Base-by-base conservation (phyloP, 2,329 filamentous ascomycete species). In the Harringtonia lauricola region DNA sequence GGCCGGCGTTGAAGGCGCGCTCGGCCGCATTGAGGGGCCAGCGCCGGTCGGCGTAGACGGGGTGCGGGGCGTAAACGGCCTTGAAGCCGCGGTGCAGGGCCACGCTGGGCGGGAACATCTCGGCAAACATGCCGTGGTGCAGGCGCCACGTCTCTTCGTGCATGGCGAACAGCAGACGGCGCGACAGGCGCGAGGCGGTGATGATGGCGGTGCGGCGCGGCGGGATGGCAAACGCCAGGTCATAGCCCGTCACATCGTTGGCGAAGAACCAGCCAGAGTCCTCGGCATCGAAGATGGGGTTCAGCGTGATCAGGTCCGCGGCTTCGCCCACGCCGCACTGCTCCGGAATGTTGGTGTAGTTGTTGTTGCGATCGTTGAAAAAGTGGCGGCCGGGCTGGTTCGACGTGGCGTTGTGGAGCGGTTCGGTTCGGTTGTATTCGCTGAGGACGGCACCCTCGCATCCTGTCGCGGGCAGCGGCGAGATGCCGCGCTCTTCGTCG, bases 21-120 rank as follows among this genome's bases (percentile, higher is more conserved):
- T 88, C 83, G 4, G 85, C 71, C 47, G 83, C 81, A 14, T 70
- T 68, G 4, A 74, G 79, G 7, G 69, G 66, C 87, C 87, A 94
- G 36, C 74, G 70, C 18, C 86, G 76, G 59, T 92, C 86, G 13
- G 86, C 65, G 60, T 80, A 92, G 37, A 92, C 77, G 0, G 87
- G 84, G 50, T 94, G 87, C 0, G 87, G 87, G 1, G 83, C 86
- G 54, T 81, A 86, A 1, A 86, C 80, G 19, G 82, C 84, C 62
- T 89, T 89, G 54, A 86, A 68, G 1, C 84, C 83, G 55, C 86
- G 83, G 52, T 87, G 83, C 6, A 89, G 66, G 0, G 83, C 81
- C 56, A 79, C 72, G 1, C 72, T 75, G 0, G 81, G 72, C 2
- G 83, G 83, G 63, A 82, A 87, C 84, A 89, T 89, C 60, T 89